Evolutionary conservation across 1,139 yeast species (phyloP), one percentile per base, ranked within the genome.

Genomic region (Kurtzmaniella quercitrusa): DNA sequence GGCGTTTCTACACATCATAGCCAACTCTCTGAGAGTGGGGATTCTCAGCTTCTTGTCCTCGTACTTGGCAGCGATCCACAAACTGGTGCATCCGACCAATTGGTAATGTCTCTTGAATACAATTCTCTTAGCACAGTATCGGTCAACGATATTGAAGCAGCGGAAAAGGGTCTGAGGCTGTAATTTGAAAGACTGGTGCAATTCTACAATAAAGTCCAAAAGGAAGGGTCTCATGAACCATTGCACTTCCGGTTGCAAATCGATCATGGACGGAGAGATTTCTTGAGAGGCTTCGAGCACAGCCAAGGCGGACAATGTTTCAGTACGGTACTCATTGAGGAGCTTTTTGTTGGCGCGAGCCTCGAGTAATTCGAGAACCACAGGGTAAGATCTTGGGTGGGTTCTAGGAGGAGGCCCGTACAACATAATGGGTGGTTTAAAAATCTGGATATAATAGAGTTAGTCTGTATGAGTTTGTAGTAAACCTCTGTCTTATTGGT

Each of bases 31-130:
- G 45, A 90, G 72, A 1, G 93, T 82, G 25, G 97, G 96, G 3
- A 89, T 90, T 46, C 88, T 70, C 46, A 81, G 76, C 65, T 91
- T 91, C 59, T 86, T 86, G 63, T 90, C 97, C 58, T 88, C 90
- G 62, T 86, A 88, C 64, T 93, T 93, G 44, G 95, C 89, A 7
- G 98, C 96, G 40, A 93, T 81, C 97, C 98, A 91, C 44, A 93
- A 73, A 4, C 96, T 88, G 1, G 96, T 85, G 57, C 96, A 86
- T 2, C 96, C 96, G 12, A 93, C 93, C 50, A 93, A 70, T 62
- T 91, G 97, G 62, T 89, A 90, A 62, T 93, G 98, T 52, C 90
- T 81, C 58, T 86, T 87, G 65, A 85, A 87, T n/a, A 91, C 95
- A 16, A 91, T 85, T 51, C 98, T 76, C 56, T 82, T 85, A 34